Evolutionary conservation across 176 grass and related monocot genomes (phyloP).

Genomic region (Luzula sylvatica): DNA sequence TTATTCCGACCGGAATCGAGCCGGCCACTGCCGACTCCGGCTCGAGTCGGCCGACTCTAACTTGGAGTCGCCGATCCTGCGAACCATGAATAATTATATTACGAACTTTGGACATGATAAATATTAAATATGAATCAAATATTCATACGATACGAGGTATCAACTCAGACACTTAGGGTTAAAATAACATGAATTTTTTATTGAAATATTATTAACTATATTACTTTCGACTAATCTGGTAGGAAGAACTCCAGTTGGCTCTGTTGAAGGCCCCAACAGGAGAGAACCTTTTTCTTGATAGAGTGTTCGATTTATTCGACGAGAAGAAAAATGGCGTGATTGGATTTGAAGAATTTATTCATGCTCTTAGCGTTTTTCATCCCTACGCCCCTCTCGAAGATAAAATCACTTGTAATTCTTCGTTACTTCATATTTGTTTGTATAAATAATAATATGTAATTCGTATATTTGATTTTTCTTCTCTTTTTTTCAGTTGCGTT

Average conservation of each 20-base stretch:
- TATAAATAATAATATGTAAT: not conserved
- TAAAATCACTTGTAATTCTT: conserved; percentile 65
- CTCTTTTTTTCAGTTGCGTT: conserved; percentile 65
- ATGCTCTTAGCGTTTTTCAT: conserved; percentile 74
- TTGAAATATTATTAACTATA: not conserved
- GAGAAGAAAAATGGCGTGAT: conserved; percentile 89
- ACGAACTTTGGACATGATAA: no score
- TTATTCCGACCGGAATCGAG: no score
- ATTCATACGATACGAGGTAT: no score
- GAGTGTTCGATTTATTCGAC: conserved; percentile 82
- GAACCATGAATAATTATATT: no score
- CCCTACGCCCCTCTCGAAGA: conserved; percentile 53
- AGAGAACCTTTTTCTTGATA: conserved; percentile 83
- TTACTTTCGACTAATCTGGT: conserved; percentile 2
- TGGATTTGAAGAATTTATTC: conserved; percentile 84
- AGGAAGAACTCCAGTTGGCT: conserved; percentile 82
- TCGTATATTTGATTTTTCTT: not conserved
- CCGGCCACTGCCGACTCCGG: no score
- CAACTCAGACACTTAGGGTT: no score
- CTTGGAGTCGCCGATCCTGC: no score
- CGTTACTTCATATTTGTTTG: not conserved
- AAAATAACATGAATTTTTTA: not conserved
- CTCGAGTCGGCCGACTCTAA: no score
- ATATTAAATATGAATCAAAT: no score
- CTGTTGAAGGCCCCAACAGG: conserved; percentile 54